phyloP scores from a whole-genome alignment of 805 yeast species.

The Yarrowia sp. region DNA sequence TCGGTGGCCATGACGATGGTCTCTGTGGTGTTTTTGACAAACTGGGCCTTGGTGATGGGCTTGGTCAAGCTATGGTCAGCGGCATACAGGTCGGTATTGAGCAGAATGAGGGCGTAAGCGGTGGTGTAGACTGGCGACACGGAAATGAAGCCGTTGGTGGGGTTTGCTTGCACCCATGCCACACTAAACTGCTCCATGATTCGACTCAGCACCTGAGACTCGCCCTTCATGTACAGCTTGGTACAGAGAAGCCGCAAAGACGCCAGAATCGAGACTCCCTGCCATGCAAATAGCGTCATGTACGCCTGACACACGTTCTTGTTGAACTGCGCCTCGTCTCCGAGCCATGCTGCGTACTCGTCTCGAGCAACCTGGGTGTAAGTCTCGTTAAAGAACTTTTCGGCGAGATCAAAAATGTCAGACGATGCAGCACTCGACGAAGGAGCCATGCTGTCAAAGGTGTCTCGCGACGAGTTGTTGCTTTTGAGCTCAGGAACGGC shows the following conservation, averaged over 20 bases:
- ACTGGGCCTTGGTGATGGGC: constrained; percentile 54
- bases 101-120: constrained; percentile 70
- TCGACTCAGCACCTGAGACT: constrained; percentile 80
- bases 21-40: constrained; percentile 58
- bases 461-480: constrained; percentile 2
- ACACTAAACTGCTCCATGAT: constrained; percentile 71
- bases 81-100: constrained; percentile 80
- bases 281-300: constrained; percentile 54
- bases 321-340: constrained; percentile 47
- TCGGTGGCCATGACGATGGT: constrained; percentile 50
- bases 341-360: constrained; percentile 55
- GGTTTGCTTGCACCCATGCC: constrained; percentile 63
- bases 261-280: constrained; percentile 59
- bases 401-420: constrained; percentile 1
- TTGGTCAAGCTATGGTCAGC: constrained; percentile 50
- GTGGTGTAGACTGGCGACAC: constrained; percentile 70
- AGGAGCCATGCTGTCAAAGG: background rate
- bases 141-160: constrained; percentile 58
- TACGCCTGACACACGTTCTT: constrained; percentile 50
- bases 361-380: constrained; percentile 50
- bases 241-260: constrained; percentile 68
- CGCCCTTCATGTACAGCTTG: constrained; percentile 76
- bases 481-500: background rate
- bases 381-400: constrained; percentile 27
- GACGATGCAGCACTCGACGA: background rate